Percentiles rank a stretch among this genome's conserved stretches.
Evolutionary conservation across 2,329 filamentous ascomycete genomes (phyloP).

Genomic region (Neofusicoccum cordaticola): DNA sequence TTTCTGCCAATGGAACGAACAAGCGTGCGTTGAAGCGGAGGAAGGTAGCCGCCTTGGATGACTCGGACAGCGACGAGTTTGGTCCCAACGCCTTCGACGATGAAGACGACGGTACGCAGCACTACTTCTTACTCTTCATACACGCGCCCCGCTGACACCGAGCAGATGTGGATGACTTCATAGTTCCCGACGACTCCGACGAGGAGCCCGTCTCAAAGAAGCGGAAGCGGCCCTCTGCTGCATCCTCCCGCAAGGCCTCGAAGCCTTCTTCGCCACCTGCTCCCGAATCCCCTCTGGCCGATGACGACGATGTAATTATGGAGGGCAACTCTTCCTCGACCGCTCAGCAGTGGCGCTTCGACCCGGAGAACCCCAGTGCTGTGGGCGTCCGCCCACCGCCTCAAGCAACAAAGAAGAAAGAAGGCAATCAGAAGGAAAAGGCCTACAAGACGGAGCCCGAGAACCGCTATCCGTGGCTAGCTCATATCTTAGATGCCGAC

Average conservation of each 20-base stretch:
- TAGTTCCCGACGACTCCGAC: constrained; percentile 84
- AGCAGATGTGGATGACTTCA: constrained; percentile 78
- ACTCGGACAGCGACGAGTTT: constrained; percentile 66
- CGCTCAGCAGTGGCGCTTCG: constrained; percentile 77
- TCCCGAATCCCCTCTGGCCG: constrained; percentile 47
- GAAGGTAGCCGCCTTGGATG: constrained; percentile 59
- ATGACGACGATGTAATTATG: constrained; percentile 56
- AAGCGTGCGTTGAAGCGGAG: constrained; percentile 55
- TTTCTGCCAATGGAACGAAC: constrained; percentile 44
- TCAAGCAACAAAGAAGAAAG: constrained; percentile 33
- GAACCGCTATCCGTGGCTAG: constrained; percentile 85
- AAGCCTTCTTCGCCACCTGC: constrained; percentile 49
- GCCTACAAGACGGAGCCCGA: constrained; percentile 80
- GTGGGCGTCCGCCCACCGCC: constrained; percentile 46
- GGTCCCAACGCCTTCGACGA: constrained; percentile 57
- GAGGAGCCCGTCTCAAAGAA: constrained; percentile 66
- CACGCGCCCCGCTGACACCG: neutral
- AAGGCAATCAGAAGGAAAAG: constrained; percentile 50
- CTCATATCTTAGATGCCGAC: constrained; percentile 80
- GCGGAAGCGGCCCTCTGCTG: constrained; percentile 58
- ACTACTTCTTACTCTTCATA: neutral
- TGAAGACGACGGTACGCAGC: constrained; percentile 47
- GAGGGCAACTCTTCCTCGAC: constrained; percentile 58
- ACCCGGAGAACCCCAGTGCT: constrained; percentile 58
- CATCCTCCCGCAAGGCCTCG: constrained; percentile 60